These are phyloP conservation scores for Gautieria morchelliformis DNA, from an alignment of 768 basidiomycete genomes.

Conservation along the genomic window DNA sequence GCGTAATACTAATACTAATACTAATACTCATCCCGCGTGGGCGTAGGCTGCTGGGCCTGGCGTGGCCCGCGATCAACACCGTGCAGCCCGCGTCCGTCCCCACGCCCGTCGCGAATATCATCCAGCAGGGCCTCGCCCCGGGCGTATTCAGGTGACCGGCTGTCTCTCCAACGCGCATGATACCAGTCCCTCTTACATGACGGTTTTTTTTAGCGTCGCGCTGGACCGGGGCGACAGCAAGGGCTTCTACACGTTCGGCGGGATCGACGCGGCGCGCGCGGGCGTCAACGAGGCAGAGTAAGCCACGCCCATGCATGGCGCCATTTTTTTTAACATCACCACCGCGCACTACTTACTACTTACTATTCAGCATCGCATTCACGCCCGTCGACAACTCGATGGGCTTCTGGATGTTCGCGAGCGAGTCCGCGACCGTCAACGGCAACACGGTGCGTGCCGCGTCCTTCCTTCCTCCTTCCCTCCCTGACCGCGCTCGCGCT, in stretches of 20 bases:
- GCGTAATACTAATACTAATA: no score
- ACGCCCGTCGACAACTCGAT: slow-evolving; percentile 18
- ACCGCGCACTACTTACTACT: no score
- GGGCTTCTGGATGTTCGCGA: slow-evolving; percentile 31
- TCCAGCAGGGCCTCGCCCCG: slow-evolving; percentile 20
- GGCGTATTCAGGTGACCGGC: slow-evolving; percentile 6
- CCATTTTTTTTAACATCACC: no score
- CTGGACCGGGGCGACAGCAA: slow-evolving; percentile 26
- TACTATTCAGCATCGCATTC: slow-evolving; percentile 7
- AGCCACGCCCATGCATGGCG: no score
- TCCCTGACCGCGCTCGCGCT: no score
- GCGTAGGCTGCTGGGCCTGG: slow-evolving; percentile 25
- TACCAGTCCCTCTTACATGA: no score
- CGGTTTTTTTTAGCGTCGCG: slow-evolving; percentile 18
- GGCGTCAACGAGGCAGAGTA: slow-evolving; percentile 1
- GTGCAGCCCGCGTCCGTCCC: slow-evolving; percentile 25
- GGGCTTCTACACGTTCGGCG: slow-evolving; percentile 32
- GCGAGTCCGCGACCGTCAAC: slow-evolving; percentile 18
- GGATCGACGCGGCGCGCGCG: slow-evolving; percentile 23
- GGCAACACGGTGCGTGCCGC: slow-evolving; percentile 14
- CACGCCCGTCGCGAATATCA: slow-evolving; percentile 32
- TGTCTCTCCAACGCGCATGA: no score
- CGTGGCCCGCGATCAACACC: slow-evolving; percentile 30
- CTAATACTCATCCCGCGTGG: not conserved
- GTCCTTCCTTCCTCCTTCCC: not conserved